phyloP scores from a whole-genome alignment of 2,329 filamentous ascomycete genomes.

The Trichothecium sympodiale region DNA sequence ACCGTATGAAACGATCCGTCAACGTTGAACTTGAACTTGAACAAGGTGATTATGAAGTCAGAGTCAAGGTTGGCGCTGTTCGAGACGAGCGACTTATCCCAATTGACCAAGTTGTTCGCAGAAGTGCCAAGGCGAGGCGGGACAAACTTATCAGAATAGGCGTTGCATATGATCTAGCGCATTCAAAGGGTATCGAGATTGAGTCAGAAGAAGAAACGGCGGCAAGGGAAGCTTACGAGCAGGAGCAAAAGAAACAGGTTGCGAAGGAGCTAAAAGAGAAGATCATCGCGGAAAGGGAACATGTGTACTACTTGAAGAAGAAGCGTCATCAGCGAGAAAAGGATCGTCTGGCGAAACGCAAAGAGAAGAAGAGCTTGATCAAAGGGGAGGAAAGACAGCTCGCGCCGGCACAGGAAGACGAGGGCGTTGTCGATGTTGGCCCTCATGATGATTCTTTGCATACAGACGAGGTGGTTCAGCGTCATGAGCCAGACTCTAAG shows the following conservation, averaged over 20 bases:
- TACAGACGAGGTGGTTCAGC: slow-evolving; percentile 8
- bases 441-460: slow-evolving; percentile 7
- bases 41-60: slow-evolving; percentile 62
- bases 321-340: slow-evolving; percentile 23
- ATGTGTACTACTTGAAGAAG: slow-evolving; percentile 22
- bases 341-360: slow-evolving; percentile 51
- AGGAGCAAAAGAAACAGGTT: slow-evolving; percentile 20
- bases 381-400: slow-evolving; percentile 18
- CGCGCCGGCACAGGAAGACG: slow-evolving; percentile 16
- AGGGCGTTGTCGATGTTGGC: not conserved
- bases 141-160: slow-evolving; percentile 68
- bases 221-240: slow-evolving; percentile 31
- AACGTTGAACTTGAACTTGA: slow-evolving; percentile 68
- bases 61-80: slow-evolving; percentile 62
- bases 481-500: slow-evolving; percentile 6
- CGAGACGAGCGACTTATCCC: slow-evolving; percentile 37
- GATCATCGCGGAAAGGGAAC: slow-evolving; percentile 27
- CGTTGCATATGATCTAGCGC: slow-evolving; percentile 58
- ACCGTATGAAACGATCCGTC: slow-evolving; percentile 60
- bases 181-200: slow-evolving; percentile 48
- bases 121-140: slow-evolving; percentile 47
- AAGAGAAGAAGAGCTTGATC: slow-evolving; percentile 66
- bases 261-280: slow-evolving; percentile 20
- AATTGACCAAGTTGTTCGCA: slow-evolving; percentile 57
- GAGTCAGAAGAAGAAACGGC: slow-evolving; percentile 38